Evolutionary conservation across 305 asterid species (phyloP), one percentile per base, ranked within the genome.

Genomic region (Ilex paraguariensis): DNA sequence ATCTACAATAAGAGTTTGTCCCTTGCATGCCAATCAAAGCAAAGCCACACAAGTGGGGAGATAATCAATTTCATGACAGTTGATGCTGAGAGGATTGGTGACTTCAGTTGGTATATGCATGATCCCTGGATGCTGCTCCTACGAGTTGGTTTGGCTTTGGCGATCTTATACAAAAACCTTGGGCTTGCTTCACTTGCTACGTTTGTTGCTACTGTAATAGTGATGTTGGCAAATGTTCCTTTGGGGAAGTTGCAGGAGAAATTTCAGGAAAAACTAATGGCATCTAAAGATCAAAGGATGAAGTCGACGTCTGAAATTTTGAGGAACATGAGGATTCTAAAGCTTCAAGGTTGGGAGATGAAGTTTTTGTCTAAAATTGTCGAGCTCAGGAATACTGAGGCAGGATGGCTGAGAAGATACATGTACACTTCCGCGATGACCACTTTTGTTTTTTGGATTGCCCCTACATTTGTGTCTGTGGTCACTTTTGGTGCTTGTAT

Each of bases 311-410:
- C 60, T 3, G 60, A 56, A 56, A 56, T 56, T 17, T 31, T 56
- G 60, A 56, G 60, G 16, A 56, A 56, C 40, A 56, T 56, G 60
- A 56, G 60, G 42, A 56, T 56, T 56, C 60, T 56, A 8, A 56
- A 56, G 15, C 60, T 56, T 31, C 60, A 56, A 3, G 60, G 60
- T 32, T 56, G 60, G 60, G 60, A 56, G 16, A 56, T 56, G 60
- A 56, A 56, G 60, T 56, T 56, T 28, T n/a, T 56, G 13, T 28
- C 42, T 2, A 56, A 31, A 31, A 56, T 56, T 28, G 9, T 12
- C 16, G 6, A 56, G 15, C 14, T 56, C 3, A 10, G 60, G 40
- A 32, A 56, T 4, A 32, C 10, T 2, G 60, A 56, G 16, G 16
- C 39, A 31, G 60, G 60, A 28, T 28, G 42, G 44, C 3, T 56